These are phyloP conservation scores for Casaregolazyma lundiana DNA, from an alignment of 1,139 yeast species.

Conservation along the genomic window DNA sequence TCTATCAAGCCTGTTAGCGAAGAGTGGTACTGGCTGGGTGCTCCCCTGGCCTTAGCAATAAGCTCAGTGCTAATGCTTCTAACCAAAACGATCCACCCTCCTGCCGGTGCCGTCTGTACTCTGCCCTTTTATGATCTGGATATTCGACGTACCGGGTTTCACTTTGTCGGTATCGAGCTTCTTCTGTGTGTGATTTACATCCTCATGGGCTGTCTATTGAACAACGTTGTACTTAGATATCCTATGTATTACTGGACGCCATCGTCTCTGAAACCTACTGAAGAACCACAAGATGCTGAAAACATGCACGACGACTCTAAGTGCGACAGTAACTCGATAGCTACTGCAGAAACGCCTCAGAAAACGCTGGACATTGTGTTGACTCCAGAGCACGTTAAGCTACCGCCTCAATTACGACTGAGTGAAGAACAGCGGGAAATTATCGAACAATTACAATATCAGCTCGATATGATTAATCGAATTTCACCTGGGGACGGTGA, in stretches of 20 bases:
- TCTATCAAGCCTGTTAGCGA: conserved; percentile 27
- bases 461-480: conserved; percentile 6
- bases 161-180: conserved; percentile 57
- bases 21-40: conserved; percentile 54
- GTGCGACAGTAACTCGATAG: neutral
- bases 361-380: conserved; percentile 7
- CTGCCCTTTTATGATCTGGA: conserved; percentile 50
- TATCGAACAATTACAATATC: neutral
- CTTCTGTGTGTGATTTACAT: conserved; percentile 49
- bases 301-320: neutral
- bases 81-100: conserved; percentile 62
- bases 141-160: conserved; percentile 57
- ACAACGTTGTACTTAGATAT: conserved; percentile 51
- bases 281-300: neutral
- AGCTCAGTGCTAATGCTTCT: conserved; percentile 55
- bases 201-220: conserved; percentile 50
- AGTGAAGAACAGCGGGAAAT: neutral
- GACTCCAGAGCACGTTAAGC: neutral
- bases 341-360: neutral
- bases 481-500: conserved; percentile 4
- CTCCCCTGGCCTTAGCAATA: conserved; percentile 56
- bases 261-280: conserved; percentile 10
- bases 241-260: conserved; percentile 67
- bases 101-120: conserved; percentile 69
- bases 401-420: conserved; percentile 6